Base-by-base conservation (phyloP, 768 basidiomycete genomes). In the Pulveroboletus ravenelii region DNA sequence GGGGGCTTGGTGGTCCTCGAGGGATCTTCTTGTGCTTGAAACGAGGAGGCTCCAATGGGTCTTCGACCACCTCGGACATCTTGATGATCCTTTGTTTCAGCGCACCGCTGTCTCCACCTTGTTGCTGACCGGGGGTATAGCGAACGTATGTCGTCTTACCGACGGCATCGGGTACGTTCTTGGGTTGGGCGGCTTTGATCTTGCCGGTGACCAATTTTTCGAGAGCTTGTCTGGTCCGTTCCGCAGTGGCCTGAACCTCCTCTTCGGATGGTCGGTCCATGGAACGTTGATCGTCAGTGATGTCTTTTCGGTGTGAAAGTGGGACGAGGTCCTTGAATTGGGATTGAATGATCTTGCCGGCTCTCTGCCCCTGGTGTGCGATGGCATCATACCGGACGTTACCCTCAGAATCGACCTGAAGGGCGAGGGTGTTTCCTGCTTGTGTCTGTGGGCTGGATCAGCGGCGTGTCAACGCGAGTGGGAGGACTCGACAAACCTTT, bases 21-120 rank as follows among this genome's bases (percentile, higher is more conserved):
- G 96, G 96, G 54, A 99, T 96, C 74, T 99, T 99, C 76, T 97
- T 97, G 68, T 95, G 92, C 67, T 98, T 99, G 75, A 98, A 98
- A 41, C 91, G 77, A 17, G 96, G 92, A 9, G 96, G 96, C 65
- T 98, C 96, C 56, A 99, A 68, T 1, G 96, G 96, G 67, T 99
- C 96, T 70, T 99, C 96, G 5, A 93, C 91, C 10, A 98, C 89
- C 57, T 95, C 93, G 10, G 93, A 84, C 94, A 99, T 97, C 70
- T 99, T 99, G 71, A 99, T 98, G 61, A 99, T 97, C 49, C 95
- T 75, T 68, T 99, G 96, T 67, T 94, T 89, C 62, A 93, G 66
- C 17, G 53, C 55, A 6, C 81, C 87, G 8, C 65, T 70, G 29
- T 74, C 74, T 25, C 77, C 73, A 35, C 81, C 82, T 57, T 77